A percentile compares a stretch with the other conserved stretches of the same genome.
phyloP scores from a whole-genome alignment of 176 grass and related monocot genomes.

The Coix lacrymajobi region DNA sequence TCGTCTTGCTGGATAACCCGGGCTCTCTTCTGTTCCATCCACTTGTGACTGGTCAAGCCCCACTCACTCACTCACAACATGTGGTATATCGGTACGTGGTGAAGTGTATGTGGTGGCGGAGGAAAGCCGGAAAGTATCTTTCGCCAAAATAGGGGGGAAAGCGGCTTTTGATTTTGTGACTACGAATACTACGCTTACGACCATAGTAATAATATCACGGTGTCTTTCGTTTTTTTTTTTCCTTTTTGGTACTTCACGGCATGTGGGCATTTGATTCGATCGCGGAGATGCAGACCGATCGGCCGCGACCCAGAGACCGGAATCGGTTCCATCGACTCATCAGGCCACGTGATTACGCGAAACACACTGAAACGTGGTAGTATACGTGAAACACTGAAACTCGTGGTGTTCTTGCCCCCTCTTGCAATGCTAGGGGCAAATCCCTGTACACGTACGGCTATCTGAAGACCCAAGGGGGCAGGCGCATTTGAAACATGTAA shows the following conservation, averaged over 20 bases:
- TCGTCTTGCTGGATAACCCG: background rate
- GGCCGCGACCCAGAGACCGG: background rate
- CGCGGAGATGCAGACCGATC: background rate
- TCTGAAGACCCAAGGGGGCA: background rate
- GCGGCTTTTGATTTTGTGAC: background rate
- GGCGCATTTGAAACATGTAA: background rate
- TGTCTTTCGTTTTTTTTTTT: background rate
- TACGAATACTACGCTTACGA: background rate
- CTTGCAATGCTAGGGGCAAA: background rate
- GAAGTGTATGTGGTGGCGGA: background rate
- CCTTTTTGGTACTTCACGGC: background rate
- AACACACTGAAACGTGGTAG: background rate
- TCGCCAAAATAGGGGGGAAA: slow-evolving; percentile 11
- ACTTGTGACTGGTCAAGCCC: background rate
- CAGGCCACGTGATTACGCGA: background rate
- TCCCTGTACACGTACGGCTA: background rate
- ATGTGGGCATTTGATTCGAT: slow-evolving; percentile 16
- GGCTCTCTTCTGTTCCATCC: background rate
- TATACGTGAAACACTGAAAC: no score
- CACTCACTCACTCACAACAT: no score
- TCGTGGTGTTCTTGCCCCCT: background rate
- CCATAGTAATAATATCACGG: background rate
- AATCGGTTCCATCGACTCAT: background rate
- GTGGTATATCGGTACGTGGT: background rate
- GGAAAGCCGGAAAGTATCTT: background rate